Evolutionary conservation across 352 stramenopile genomes (phyloP), one percentile per base, ranked within the genome.

Genomic region (Thalassiosira exigua): DNA sequence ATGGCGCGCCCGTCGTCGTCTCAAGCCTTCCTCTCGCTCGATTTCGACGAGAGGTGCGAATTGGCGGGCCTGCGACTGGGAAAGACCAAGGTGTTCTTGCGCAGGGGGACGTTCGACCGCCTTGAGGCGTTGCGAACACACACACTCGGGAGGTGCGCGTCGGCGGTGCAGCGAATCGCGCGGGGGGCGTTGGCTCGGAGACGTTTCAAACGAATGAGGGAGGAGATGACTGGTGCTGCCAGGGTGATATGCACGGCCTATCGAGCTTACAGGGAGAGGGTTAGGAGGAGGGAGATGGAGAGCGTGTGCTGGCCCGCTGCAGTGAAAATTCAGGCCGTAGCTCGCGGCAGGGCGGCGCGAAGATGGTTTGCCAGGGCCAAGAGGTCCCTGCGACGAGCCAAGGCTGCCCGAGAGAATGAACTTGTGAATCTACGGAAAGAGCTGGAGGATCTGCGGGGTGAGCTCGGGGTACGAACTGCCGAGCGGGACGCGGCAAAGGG

Each of bases 41-140:
- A 92, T 59, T 92, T 92, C 73, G 50, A 69, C 1, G 85, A 70
- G 17, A 67, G 86, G 44, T 92, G 86, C 56, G 86, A 83, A 26
- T 79, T 92, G 60, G 86, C 86, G 90, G 84, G 95, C 86, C 52
- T 97, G 90, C 89, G 93, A 66, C 75, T 94, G 3, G 89, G 89
- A 22, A 69, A 78, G n/a, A 93, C 83, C n/a, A 92, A 92, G 52
- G 89, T 94, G 0, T 94, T 94, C 53, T 61, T 94, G 19, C 82
- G 86, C 27, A 79, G 88, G 44, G 82, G 90, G 67, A 87, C 89
- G 19, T 92, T 93, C 67, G 87, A 94, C 60, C 66, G 75, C 3
- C 83, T 94, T 27, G 89, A 94, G 75, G 57, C 52, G 36, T 53
- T 92, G 33, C 50, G 86, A 0, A 85, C 86, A 19, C 80, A 79